These are phyloP conservation scores for Juncus inflexus DNA, from an alignment of 176 grass and related monocot species.

Conservation along the genomic window DNA sequence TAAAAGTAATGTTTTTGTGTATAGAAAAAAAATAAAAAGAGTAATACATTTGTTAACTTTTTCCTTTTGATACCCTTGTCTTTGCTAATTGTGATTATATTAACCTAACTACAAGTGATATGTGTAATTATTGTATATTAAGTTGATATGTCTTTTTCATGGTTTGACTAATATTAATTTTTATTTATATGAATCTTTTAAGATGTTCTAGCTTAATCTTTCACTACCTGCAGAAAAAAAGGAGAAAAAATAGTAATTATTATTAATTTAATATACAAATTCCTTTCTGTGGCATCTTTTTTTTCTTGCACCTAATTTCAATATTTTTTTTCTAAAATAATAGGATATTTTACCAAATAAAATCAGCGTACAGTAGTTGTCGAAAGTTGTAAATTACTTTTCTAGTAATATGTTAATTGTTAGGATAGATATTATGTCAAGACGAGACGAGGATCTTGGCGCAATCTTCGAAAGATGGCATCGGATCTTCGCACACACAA, in stretches of 20 bases:
- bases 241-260: too few relatives aligned
- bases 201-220: neutral
- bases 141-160: neutral
- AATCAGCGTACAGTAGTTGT: too few relatives aligned
- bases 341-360: too few relatives aligned
- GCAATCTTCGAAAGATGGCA: too few relatives aligned
- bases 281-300: neutral
- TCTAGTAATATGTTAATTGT: too few relatives aligned
- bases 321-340: slow-evolving; percentile 8
- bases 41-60: too few relatives aligned
- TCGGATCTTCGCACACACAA: too few relatives aligned
- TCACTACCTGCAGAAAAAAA: neutral
- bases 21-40: neutral
- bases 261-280: neutral
- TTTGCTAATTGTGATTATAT: slow-evolving; percentile 3
- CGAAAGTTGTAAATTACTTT: too few relatives aligned
- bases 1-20: slow-evolving; percentile 7
- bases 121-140: neutral
- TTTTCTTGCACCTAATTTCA: slow-evolving; percentile 25
- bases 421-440: too few relatives aligned
- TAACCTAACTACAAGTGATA: neutral
- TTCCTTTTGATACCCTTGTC: neutral
- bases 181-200: neutral
- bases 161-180: slow-evolving; percentile 2
- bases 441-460: too few relatives aligned